Evolutionary conservation across 192 early-diverging fungal genomes (phyloP).

Genomic region (Kickxella alabastrina): DNA sequence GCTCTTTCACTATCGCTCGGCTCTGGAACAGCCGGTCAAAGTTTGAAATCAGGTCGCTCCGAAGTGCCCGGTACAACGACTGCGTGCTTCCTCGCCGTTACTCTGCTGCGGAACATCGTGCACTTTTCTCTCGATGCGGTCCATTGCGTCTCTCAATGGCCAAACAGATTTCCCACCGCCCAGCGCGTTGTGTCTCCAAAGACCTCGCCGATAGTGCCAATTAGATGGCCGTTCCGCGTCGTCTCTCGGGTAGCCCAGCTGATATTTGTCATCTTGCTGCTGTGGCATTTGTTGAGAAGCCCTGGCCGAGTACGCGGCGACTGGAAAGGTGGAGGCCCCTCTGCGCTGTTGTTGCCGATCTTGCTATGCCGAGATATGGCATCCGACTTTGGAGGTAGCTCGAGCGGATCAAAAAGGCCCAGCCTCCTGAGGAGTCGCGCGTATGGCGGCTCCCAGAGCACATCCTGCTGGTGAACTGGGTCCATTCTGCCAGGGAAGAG

Average conservation of each 20-base stretch:
- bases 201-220: conserved; percentile 23
- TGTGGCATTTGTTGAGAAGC: neutral
- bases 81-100: conserved; percentile 1
- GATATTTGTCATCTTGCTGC: neutral
- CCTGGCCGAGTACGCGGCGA: conserved; percentile 16
- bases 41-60: conserved; percentile 20
- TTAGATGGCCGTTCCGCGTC: conserved; percentile 6
- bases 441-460: conserved; percentile 22
- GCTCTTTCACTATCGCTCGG: conserved; percentile 5
- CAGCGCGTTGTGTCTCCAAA: conserved; percentile 43
- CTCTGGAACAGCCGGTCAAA: conserved; percentile 31
- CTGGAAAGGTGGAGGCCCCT: conserved; percentile 20
- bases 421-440: conserved; percentile 30
- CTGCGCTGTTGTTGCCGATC: neutral
- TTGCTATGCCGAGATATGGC: neutral
- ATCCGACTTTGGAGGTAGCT: conserved; percentile 2
- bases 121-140: conserved; percentile 30
- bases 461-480: neutral
- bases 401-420: conserved; percentile 36
- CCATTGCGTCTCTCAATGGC: conserved; percentile 37
- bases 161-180: conserved; percentile 41
- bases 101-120: conserved; percentile 1
- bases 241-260: neutral
- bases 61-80: conserved; percentile 17
- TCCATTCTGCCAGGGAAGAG: neutral